Evolutionary conservation across 805 yeast genomes (phyloP).

Genomic region (Scheffersomyces ergatensis): DNA sequence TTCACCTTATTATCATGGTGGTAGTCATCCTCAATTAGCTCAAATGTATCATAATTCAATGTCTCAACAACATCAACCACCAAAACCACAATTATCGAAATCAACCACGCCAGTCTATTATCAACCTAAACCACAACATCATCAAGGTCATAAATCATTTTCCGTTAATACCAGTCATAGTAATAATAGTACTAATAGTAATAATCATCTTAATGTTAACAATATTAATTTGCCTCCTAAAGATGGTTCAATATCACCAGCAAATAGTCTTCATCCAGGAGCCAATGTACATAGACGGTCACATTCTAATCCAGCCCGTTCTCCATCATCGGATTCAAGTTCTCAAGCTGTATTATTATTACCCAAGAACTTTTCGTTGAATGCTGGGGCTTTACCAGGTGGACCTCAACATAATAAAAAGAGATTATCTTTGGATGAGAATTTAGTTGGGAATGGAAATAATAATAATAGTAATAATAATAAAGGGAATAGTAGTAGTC

Average conservation of each 20-base stretch:
- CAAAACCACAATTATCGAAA: not conserved
- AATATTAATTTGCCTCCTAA: slow-evolving; percentile 9
- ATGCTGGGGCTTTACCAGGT: slow-evolving; percentile 10
- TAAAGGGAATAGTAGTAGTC: too few relatives aligned
- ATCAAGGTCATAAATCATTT: slow-evolving; percentile 8
- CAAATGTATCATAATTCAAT: slow-evolving; percentile 8
- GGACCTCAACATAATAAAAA: slow-evolving; percentile 10
- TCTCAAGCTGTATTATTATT: slow-evolving; percentile 48
- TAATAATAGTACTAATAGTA: slow-evolving; percentile 1
- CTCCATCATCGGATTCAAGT: slow-evolving; percentile 12
- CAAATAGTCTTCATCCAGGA: slow-evolving; percentile 5
- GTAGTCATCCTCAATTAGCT: slow-evolving; percentile 5
- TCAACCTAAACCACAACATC: slow-evolving; percentile 35
- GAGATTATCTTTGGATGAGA: slow-evolving; percentile 24
- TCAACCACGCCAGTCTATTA: not conserved
- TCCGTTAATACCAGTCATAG: not conserved
- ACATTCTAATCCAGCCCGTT: slow-evolving; percentile 26
- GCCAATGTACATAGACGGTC: slow-evolving; percentile 25
- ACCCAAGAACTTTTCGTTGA: slow-evolving; percentile 45
- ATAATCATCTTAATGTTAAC: too few relatives aligned
- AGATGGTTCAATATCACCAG: slow-evolving; percentile 27
- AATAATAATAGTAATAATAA: not conserved
- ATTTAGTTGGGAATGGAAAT: not conserved
- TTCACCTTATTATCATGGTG: not conserved
- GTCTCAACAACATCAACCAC: slow-evolving; percentile 8